Evolutionary conservation across 805 yeast species (phyloP), one percentile per base, ranked within the genome.

Genomic region (Myxozyma vanderwaltii): DNA sequence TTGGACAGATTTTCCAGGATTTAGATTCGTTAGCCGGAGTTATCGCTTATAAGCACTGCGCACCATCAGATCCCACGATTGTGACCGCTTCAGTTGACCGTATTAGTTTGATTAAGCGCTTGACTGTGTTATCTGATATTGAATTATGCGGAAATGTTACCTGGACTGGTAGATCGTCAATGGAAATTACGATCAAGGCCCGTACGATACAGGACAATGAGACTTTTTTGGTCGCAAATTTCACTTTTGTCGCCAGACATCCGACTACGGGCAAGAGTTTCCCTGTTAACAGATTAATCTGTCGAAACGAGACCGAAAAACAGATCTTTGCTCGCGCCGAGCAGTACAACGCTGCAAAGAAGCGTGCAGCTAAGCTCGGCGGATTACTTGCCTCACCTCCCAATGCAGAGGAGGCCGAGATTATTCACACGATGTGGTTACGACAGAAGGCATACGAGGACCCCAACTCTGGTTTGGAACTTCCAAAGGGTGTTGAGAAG

Each of bases 31-130:
- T 91, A 61, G 96, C 97, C 4, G 98, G 97, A 36, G 84, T 92
- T 70, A 91, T 91, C 68, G 96, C 96, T 23, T 88, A 91, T 72
- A 82, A 88, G 69, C 97, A 91, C 72, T 89, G 96, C 74, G 80
- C 87, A n/a, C 98, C 98, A 0, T 95, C 96, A 0, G 91, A 88
- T 71, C 97, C 98, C 10, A 90, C 91, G 73, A 88, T 91, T 71
- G 98, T 91, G 44, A 91, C 98, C 8, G 97, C 97, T 0, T 85
- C 94, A 4, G 97, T 91, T 27, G 97, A 92, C 75, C 78, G 97
- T 64, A 89, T 91, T 65, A 88, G 88, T 71, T 85, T 91, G 83
- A 83, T 90, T 59, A 88, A 87, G 73, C 85, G 90, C 67, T 82
- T 91, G 41, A 96, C 90, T 68, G 89, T 86, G 68, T 83, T 91